phyloP scores from a whole-genome alignment of 2,329 filamentous ascomycete genomes.

The Aspergillus candidus region DNA sequence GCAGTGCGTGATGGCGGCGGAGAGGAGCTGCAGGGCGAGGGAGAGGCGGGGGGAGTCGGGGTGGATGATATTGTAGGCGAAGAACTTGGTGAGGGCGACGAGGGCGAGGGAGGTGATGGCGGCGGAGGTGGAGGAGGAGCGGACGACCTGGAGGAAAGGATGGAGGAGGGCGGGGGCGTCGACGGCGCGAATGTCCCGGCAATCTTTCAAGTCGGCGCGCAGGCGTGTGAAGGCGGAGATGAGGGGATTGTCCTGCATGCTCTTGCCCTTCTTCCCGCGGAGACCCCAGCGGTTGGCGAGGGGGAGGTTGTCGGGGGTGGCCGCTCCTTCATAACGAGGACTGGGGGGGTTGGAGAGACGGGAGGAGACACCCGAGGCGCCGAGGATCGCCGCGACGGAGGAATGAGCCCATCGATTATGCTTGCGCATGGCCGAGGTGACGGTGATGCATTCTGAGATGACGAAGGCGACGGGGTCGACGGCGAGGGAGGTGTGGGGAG shows the following conservation, averaged over 20 bases:
- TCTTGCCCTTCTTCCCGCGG: slow-evolving; percentile 90
- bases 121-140: slow-evolving; percentile 90
- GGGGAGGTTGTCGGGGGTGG: slow-evolving; percentile 38
- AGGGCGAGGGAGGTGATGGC: slow-evolving; percentile 93
- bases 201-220: slow-evolving; percentile 76
- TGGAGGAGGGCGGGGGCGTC: slow-evolving; percentile 85
- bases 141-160: slow-evolving; percentile 93
- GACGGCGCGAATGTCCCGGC: slow-evolving; percentile 84
- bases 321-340: slow-evolving; percentile 22
- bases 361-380: slow-evolving; percentile 47
- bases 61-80: slow-evolving; percentile 87
- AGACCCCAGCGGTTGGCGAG: slow-evolving; percentile 85
- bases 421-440: slow-evolving; percentile 97
- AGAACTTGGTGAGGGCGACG: slow-evolving; percentile 90
- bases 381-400: slow-evolving; percentile 90
- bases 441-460: slow-evolving; percentile 97
- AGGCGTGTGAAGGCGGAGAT: slow-evolving; percentile 91
- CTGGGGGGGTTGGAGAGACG: slow-evolving; percentile 34
- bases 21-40: slow-evolving; percentile 88
- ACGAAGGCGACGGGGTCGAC: slow-evolving; percentile 88
- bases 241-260: slow-evolving; percentile 93
- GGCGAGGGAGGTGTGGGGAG: slow-evolving; percentile 58
- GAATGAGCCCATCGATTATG: slow-evolving; percentile 93
- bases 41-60: slow-evolving; percentile 78
- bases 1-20: slow-evolving; percentile 93